phyloP scores from a whole-genome alignment of 2,329 filamentous ascomycete species.

The Penicillium sp. region DNA sequence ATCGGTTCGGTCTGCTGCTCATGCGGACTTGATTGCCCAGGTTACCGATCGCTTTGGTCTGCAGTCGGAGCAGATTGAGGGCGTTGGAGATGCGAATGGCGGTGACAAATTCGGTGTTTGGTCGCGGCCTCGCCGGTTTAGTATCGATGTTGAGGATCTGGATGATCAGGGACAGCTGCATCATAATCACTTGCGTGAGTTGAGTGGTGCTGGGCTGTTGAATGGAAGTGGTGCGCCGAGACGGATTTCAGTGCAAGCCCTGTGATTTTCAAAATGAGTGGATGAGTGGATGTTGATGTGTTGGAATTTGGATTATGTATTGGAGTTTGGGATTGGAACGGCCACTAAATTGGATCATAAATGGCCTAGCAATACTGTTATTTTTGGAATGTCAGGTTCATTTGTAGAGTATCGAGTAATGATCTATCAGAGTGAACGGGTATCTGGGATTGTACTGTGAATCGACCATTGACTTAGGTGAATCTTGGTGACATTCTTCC shows the following conservation, averaged over 20 bases:
- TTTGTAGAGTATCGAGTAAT: too few relatives aligned
- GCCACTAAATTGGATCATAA: too few relatives aligned
- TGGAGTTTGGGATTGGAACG: too few relatives aligned
- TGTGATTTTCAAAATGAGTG: too few relatives aligned
- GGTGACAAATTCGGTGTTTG: conserved; percentile 26
- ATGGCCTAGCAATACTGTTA: too few relatives aligned
- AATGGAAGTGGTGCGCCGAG: conserved; percentile 22
- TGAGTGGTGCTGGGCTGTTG: conserved; percentile 26
- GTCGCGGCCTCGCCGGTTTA: conserved; percentile 31
- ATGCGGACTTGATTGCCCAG: conserved; percentile 24
- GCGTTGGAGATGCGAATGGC: conserved; percentile 18
- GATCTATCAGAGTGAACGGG: too few relatives aligned
- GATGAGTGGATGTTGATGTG: not conserved
- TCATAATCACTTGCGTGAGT: conserved; percentile 28
- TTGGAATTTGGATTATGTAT: not conserved
- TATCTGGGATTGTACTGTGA: too few relatives aligned
- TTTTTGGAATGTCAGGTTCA: too few relatives aligned
- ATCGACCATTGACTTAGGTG: too few relatives aligned
- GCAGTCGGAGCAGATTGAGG: conserved; percentile 20
- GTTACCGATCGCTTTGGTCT: conserved; percentile 28
- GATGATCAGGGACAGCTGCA: conserved; percentile 24
- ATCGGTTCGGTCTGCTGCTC: conserved; percentile 14
- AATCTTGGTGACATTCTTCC: too few relatives aligned
- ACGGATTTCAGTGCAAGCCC: conserved; percentile 23
- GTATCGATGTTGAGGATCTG: conserved; percentile 29